Percentiles rank a stretch among this genome's conserved stretches.
Conservation (phyloP, 129 eudicot genomes). For the Helichrysum umbraculigerum region DNA sequence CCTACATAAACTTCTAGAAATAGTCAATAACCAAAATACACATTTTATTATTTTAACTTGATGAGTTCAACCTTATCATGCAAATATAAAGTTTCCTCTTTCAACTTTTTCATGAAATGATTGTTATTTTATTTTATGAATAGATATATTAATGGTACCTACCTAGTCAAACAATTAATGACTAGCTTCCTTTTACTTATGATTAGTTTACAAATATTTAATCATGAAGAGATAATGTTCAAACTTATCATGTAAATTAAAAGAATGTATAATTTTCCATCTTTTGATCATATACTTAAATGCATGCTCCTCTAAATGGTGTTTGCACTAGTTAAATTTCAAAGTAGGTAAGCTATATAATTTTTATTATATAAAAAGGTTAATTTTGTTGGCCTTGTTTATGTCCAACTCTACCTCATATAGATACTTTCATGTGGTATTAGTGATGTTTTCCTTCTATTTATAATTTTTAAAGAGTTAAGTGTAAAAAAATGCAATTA, state of each 20-base stretch:
- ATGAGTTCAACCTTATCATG: neutral
- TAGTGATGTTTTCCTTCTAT: too few species aligned
- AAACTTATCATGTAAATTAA: neutral
- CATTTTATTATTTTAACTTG: neutral
- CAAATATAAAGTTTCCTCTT: neutral
- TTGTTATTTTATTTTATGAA: neutral
- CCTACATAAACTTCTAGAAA: neutral
- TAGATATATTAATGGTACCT: neutral
- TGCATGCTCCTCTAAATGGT: too few species aligned
- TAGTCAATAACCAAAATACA: neutral
- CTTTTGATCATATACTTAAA: neutral
- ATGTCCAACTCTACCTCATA: too few species aligned
- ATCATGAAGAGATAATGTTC: neutral
- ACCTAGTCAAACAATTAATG: neutral
- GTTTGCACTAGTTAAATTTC: too few species aligned
- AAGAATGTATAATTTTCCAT: neutral
- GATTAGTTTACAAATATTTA: too few species aligned
- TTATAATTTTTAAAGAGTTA: too few species aligned
- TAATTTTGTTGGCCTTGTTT: too few species aligned
- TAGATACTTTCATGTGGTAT: too few species aligned
- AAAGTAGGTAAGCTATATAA: too few species aligned
- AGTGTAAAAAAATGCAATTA: too few species aligned
- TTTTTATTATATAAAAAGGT: too few species aligned
- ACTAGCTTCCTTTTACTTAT: too few species aligned
- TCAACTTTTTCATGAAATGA: neutral